Evolutionary conservation across 305 asterid genomes (phyloP).

Genomic region (Fraxinus floribunda): DNA sequence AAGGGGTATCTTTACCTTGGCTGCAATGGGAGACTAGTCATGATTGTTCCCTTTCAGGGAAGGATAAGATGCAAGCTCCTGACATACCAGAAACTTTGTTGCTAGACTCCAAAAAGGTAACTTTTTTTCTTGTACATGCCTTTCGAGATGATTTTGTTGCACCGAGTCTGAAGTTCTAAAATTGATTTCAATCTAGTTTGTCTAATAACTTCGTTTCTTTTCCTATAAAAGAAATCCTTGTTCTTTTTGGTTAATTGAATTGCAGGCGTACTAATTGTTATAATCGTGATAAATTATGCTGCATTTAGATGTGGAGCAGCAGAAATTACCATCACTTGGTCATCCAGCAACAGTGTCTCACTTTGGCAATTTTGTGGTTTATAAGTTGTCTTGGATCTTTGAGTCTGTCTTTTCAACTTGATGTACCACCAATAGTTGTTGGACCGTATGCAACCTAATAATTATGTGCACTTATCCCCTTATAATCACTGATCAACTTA

Average conservation of each 20-base stretch:
- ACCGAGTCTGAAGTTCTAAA: not conserved
- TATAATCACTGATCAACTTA: not conserved
- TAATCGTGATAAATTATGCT: not conserved
- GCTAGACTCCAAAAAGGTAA: conserved; percentile 60
- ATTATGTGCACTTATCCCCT: not conserved
- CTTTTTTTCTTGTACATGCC: conserved; percentile 4
- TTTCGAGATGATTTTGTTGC: not conserved
- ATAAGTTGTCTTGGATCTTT: not conserved
- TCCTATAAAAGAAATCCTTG: not conserved
- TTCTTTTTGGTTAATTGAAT: not conserved
- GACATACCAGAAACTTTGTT: conserved; percentile 46
- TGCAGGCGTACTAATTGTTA: not conserved
- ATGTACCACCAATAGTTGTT: not conserved
- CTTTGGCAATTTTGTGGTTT: not conserved
- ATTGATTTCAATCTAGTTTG: not conserved
- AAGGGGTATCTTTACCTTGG: conserved; percentile 92
- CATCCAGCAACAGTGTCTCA: not conserved
- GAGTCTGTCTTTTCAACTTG: not conserved
- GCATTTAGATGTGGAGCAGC: not conserved
- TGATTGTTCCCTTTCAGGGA: conserved; percentile 45
- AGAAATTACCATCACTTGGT: not conserved
- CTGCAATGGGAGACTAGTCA: conserved; percentile 89
- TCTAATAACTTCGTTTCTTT: not conserved
- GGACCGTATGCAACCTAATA: not conserved
- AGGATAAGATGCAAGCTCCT: conserved; percentile 41